Conservation (phyloP, 257 asterid genomes). For the Schizonepeta tenuifolia region DNA sequence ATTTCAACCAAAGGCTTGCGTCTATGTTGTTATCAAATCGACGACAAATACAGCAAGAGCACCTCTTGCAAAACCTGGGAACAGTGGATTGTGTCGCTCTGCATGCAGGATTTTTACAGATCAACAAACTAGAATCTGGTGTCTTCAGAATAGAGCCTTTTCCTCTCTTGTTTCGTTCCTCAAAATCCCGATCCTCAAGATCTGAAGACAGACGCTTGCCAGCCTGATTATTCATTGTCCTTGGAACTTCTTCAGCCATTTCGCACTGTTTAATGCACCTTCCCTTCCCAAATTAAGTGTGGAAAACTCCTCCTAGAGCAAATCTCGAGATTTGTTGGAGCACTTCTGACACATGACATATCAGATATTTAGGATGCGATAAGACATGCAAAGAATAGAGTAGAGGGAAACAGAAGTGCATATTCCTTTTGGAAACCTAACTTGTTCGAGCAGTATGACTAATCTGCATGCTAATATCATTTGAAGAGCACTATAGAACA, state of each 20-base stretch:
- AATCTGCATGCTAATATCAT: too few species aligned
- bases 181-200: background rate
- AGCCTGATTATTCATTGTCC: background rate
- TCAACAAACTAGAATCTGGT: background rate
- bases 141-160: background rate
- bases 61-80: constrained; percentile 15
- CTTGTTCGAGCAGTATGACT: too few species aligned
- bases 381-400: background rate
- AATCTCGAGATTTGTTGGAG: background rate
- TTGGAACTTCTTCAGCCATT: constrained; percentile 17
- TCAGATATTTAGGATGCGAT: background rate
- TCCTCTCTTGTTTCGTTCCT: constrained; percentile 20
- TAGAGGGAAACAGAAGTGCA: background rate
- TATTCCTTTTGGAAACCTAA: background rate
- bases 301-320: background rate
- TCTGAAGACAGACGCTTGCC: background rate
- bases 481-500: too few species aligned
- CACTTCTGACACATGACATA: background rate
- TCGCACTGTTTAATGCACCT: constrained; percentile 1
- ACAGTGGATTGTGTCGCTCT: constrained; percentile 1
- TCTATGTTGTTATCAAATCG: constrained; percentile 1
- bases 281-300: background rate
- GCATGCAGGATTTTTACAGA: constrained; percentile 18
- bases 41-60: constrained; percentile 23
- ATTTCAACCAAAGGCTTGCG: constrained; percentile 20